These are phyloP conservation scores for Ascochyta koolunga DNA, from an alignment of 2,329 filamentous ascomycete species.

Conservation along the genomic window DNA sequence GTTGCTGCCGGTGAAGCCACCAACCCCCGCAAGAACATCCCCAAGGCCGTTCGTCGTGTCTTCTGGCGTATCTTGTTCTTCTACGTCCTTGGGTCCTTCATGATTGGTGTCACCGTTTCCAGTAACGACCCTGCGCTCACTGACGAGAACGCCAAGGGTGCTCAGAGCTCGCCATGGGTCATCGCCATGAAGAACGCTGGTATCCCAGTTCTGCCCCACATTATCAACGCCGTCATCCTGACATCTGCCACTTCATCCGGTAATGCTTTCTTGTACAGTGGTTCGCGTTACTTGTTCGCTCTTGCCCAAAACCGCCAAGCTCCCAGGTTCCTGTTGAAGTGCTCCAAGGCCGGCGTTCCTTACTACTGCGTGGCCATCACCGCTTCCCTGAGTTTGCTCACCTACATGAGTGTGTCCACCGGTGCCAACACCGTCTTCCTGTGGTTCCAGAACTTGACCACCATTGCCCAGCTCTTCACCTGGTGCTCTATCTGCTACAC, in stretches of 20 bases:
- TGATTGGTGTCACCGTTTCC: slow-evolving; percentile 66
- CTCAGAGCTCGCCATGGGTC: slow-evolving; percentile 53
- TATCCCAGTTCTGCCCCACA: slow-evolving; percentile 69
- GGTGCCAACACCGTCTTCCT: slow-evolving; percentile 60
- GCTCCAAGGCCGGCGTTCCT: slow-evolving; percentile 53
- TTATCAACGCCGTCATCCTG: slow-evolving; percentile 79
- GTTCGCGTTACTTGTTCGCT: slow-evolving; percentile 59
- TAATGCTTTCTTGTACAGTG: slow-evolving; percentile 68
- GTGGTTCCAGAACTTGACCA: slow-evolving; percentile 75
- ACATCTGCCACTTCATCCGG: slow-evolving; percentile 73
- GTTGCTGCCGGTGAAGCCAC: slow-evolving; percentile 46
- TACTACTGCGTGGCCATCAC: slow-evolving; percentile 48
- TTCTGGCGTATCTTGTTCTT: slow-evolving; percentile 64
- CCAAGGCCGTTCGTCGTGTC: slow-evolving; percentile 60
- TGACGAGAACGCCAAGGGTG: slow-evolving; percentile 49
- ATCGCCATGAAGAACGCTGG: slow-evolving; percentile 73
- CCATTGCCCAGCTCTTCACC: slow-evolving; percentile 60
- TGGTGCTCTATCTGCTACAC: slow-evolving; percentile 63
- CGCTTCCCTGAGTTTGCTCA: slow-evolving; percentile 52
- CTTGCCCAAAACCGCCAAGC: slow-evolving; percentile 59
- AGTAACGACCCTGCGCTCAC: slow-evolving; percentile 59
- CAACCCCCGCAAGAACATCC: slow-evolving; percentile 52
- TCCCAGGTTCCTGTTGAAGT: slow-evolving; percentile 58
- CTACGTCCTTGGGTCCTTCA: slow-evolving; percentile 59
- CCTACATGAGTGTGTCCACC: slow-evolving; percentile 57